phyloP scores from a whole-genome alignment of 805 yeast genomes.

The Ogataea wickerhamii region DNA sequence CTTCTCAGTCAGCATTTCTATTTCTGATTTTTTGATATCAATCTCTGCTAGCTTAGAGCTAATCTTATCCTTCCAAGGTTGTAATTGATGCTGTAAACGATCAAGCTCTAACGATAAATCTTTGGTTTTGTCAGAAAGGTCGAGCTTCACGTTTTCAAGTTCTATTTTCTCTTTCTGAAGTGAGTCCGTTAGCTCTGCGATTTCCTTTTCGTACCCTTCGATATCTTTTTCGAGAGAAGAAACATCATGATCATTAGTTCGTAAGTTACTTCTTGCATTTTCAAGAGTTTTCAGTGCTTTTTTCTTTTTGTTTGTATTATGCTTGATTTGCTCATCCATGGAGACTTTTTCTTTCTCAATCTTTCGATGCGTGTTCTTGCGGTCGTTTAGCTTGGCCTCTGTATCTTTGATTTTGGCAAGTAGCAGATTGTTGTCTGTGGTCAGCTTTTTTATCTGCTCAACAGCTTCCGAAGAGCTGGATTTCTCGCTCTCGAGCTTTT shows the following conservation, averaged over 20 bases:
- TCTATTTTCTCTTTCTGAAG: slow-evolving; percentile 50
- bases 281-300: slow-evolving; percentile 56
- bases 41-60: slow-evolving; percentile 61
- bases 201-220: slow-evolving; percentile 40
- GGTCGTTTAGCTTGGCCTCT: slow-evolving; percentile 26
- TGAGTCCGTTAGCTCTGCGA: slow-evolving; percentile 41
- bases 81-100: slow-evolving; percentile 56
- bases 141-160: slow-evolving; percentile 61
- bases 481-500: slow-evolving; percentile 41
- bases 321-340: slow-evolving; percentile 72
- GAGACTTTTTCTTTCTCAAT: slow-evolving; percentile 61
- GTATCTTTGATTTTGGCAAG: slow-evolving; percentile 22
- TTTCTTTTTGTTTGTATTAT: slow-evolving; percentile 52
- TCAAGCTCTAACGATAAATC: slow-evolving; percentile 64
- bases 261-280: slow-evolving; percentile 42
- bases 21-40: slow-evolving; percentile 59
- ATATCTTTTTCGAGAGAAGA: slow-evolving; percentile 44
- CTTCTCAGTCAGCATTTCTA: slow-evolving; percentile 54
- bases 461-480: slow-evolving; percentile 38
- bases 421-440: slow-evolving; percentile 27
- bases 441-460: slow-evolving; percentile 33
- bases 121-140: slow-evolving; percentile 71
- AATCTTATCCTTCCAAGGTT: slow-evolving; percentile 78
- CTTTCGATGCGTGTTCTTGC: slow-evolving; percentile 37
- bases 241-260: slow-evolving; percentile 45